Evolutionary conservation across 202 grass and related monocot genomes (phyloP).

Genomic region (Hordeum pubiflorum): DNA sequence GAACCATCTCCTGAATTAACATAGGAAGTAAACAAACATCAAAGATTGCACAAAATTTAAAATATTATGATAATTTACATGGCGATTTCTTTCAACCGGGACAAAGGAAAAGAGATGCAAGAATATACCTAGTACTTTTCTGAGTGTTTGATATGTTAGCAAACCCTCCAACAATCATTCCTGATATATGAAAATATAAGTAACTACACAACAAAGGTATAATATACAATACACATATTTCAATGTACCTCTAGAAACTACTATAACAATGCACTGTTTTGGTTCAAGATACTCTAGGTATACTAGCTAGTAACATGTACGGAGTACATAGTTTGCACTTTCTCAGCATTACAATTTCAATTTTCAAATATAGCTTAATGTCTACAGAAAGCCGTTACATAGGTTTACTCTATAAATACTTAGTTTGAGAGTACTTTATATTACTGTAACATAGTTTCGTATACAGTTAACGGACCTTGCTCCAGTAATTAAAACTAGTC

Average conservation of each 20-base stretch:
- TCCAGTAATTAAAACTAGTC: not conserved
- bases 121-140: constrained; percentile 49
- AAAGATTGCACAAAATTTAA: not conserved
- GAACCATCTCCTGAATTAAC: constrained; percentile 72
- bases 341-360: not conserved
- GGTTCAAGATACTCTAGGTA: not conserved
- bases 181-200: constrained; percentile 20
- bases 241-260: not conserved
- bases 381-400: not conserved
- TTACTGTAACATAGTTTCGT: not conserved
- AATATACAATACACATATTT: not conserved
- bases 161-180: constrained; percentile 62
- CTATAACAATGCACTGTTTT: not conserved
- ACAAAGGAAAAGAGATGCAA: not conserved
- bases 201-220: not conserved
- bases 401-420: not conserved
- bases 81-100: not conserved
- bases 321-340: not conserved
- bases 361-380: not conserved
- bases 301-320: not conserved
- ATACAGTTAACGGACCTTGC: not conserved
- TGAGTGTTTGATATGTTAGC: constrained; percentile 76
- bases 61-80: not conserved
- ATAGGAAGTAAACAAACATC: constrained; percentile 10
- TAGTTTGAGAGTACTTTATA: not conserved